Percentiles rank a stretch among this genome's conserved stretches.
phyloP scores from a whole-genome alignment of 2,329 filamentous ascomycete genomes.

The Colletotrichum kahawae region DNA sequence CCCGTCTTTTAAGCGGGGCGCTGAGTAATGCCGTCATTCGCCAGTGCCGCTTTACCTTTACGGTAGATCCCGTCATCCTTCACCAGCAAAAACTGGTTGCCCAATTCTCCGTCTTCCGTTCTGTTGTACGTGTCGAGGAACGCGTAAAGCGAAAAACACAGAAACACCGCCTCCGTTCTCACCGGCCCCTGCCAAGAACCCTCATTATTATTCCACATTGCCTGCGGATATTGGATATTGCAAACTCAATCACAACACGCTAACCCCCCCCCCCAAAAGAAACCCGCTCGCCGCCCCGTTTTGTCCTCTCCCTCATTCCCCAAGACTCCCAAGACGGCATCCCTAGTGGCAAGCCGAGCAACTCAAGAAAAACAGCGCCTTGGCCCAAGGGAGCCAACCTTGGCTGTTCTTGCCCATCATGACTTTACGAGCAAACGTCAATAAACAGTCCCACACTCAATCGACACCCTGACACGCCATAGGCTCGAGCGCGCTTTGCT shows the following conservation, averaged over 20 bases:
- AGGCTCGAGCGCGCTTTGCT: background rate
- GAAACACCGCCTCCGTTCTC: background rate
- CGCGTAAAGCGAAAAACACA: background rate
- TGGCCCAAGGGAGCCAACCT: background rate
- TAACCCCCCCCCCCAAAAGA: background rate
- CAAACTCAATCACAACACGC: background rate
- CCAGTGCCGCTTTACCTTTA: background rate
- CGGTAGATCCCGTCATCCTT: background rate
- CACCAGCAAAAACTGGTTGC: background rate
- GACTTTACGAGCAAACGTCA: background rate
- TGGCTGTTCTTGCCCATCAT: background rate
- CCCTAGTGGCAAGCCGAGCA: background rate
- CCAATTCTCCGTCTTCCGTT: background rate
- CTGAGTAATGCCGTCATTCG: background rate
- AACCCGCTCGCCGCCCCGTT: background rate
- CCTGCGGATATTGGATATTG: background rate
- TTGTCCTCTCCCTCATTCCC: background rate
- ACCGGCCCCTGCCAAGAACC: slow-evolving; percentile 5
- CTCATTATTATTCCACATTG: background rate
- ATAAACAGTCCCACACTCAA: background rate
- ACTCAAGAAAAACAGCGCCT: background rate
- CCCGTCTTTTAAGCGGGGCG: background rate
- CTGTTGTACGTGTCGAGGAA: background rate
- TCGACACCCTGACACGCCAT: background rate
- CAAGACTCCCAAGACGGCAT: background rate